Conservation (phyloP, 2,329 filamentous ascomycete genomes). For the Chalaropsis thielavioides region DNA sequence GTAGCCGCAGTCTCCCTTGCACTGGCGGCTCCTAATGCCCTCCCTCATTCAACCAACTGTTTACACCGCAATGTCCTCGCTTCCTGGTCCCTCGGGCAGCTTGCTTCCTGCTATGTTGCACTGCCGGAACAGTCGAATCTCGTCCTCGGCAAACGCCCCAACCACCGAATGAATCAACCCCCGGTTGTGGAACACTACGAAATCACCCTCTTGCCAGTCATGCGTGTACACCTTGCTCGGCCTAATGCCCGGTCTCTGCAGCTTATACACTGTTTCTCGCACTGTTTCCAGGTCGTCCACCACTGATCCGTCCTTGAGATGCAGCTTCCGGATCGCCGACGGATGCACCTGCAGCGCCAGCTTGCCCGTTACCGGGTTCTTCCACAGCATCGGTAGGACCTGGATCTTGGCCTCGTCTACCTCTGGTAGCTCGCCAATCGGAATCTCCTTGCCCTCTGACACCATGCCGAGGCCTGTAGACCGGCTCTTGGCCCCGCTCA, state of each 20-base stretch:
- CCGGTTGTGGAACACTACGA: constrained; percentile 67
- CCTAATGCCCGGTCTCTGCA: constrained; percentile 60
- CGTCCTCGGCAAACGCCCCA: constrained; percentile 57
- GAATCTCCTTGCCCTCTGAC: constrained; percentile 50
- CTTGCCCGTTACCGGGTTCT: constrained; percentile 54
- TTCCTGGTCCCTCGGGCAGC: constrained; percentile 39
- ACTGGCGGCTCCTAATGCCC: too few species aligned
- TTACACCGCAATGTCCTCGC: background rate
- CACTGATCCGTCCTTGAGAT: constrained; percentile 49
- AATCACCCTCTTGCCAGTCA: constrained; percentile 63
- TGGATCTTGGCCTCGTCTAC: constrained; percentile 54
- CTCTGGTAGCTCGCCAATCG: constrained; percentile 44
- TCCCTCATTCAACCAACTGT: too few species aligned
- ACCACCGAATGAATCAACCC: constrained; percentile 63
- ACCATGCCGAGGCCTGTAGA: constrained; percentile 57
- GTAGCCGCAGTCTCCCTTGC: too few species aligned
- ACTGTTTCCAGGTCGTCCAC: constrained; percentile 55
- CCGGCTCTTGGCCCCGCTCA: constrained; percentile 52
- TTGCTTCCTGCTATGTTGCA: constrained; percentile 61
- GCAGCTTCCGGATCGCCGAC: constrained; percentile 53
- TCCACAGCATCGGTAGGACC: constrained; percentile 62
- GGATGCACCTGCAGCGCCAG: constrained; percentile 63
- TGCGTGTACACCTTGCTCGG: constrained; percentile 56
- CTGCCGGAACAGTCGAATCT: constrained; percentile 61
- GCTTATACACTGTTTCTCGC: constrained; percentile 49